Evolutionary conservation across 164 flowering plant genomes (phyloP).

Genomic region (Aristolochia fimbriata): DNA sequence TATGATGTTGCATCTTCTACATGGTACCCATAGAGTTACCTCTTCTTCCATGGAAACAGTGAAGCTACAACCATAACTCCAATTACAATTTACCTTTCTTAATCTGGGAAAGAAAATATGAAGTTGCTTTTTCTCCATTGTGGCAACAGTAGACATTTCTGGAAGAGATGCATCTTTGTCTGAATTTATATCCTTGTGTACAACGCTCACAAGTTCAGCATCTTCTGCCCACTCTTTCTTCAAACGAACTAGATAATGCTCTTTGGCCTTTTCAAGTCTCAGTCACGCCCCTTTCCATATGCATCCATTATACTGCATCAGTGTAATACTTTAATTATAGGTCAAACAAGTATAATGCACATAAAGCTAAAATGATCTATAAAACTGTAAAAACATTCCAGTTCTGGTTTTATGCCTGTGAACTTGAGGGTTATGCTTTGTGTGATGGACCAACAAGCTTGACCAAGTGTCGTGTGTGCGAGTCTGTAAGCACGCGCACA

Average conservation of each 20-base stretch:
- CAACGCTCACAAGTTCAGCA: conserved; percentile 16
- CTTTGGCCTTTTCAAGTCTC: conserved; percentile 82
- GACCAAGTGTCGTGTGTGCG: too few species aligned
- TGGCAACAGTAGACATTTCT: conserved; percentile 13
- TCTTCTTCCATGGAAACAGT: too few species aligned
- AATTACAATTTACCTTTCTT: conserved; percentile 32
- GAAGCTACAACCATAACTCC: too few species aligned
- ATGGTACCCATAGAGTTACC: too few species aligned
- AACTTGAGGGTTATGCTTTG: too few species aligned
- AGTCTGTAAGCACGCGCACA: too few species aligned
- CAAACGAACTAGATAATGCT: conserved; percentile 63
- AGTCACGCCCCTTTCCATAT: conserved; percentile 83
- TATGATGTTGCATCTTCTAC: too few species aligned
- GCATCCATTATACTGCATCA: conserved; percentile 75
- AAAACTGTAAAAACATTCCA: too few species aligned
- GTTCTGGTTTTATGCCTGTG: too few species aligned
- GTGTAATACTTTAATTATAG: background rate
- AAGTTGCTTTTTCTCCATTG: conserved; percentile 28
- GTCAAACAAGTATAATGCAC: too few species aligned
- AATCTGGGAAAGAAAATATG: conserved; percentile 60
- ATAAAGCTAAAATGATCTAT: too few species aligned
- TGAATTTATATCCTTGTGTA: conserved; percentile 1
- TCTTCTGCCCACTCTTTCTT: conserved; percentile 70
- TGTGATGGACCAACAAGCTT: too few species aligned
- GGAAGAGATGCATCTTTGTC: conserved; percentile 7